A percentile compares a stretch with the other conserved stretches of the same genome.
Conservation (phyloP, 2,329 filamentous ascomycete species). For the Claviceps capensis region DNA sequence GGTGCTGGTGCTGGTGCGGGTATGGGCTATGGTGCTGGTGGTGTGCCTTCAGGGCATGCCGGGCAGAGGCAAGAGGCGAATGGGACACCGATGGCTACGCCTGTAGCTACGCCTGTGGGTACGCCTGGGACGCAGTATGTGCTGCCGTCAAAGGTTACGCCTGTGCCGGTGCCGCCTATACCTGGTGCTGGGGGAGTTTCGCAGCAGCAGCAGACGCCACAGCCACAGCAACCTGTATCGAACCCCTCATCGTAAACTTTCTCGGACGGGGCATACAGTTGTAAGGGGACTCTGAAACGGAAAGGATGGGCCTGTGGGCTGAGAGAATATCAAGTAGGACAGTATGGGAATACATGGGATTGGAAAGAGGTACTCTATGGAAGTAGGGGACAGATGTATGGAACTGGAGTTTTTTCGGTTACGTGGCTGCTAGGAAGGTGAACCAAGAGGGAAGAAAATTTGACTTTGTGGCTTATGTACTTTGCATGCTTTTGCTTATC, state of each 20-base stretch:
- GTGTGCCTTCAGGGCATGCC: conserved; percentile 18
- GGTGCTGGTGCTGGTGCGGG: not conserved
- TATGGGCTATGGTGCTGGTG: conserved; percentile 18
- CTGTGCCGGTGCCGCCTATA: conserved; percentile 29
- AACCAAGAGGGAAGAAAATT: too few relatives aligned
- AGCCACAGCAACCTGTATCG: conserved; percentile 5
- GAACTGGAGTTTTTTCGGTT: too few relatives aligned
- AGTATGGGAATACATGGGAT: too few relatives aligned
- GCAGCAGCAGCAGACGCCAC: conserved; percentile 11
- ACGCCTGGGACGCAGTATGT: conserved; percentile 18
- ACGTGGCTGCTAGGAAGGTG: too few relatives aligned
- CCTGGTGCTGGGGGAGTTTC: conserved; percentile 20
- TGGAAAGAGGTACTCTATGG: too few relatives aligned
- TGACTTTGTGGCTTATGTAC: too few relatives aligned
- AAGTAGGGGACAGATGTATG: too few relatives aligned
- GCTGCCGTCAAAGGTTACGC: conserved; percentile 28
- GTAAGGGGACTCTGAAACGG: not conserved
- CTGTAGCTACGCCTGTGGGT: too few relatives aligned
- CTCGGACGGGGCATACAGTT: not conserved
- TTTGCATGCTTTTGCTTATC: too few relatives aligned
- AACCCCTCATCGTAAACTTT: conserved; percentile 2
- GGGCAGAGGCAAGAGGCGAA: conserved; percentile 18
- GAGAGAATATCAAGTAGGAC: too few relatives aligned
- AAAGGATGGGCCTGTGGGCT: not conserved
- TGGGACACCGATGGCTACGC: conserved; percentile 15